Conservation (phyloP, 305 asterid genomes). For the Fraxinus albicans region DNA sequence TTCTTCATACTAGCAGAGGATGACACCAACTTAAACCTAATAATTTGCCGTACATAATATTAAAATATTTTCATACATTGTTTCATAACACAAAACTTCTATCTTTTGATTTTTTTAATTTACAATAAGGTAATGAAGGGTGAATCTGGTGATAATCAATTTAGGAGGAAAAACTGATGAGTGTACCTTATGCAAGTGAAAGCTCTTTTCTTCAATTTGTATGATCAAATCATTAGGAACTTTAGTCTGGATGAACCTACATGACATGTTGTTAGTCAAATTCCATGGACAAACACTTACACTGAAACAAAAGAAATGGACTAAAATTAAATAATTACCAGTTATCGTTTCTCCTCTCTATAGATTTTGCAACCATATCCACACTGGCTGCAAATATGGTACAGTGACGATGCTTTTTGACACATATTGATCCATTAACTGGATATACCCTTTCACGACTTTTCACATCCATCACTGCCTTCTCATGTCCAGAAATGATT, state of each 20-base stretch:
- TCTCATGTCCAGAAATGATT: not conserved
- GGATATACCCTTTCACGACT: slow-evolving; percentile 9
- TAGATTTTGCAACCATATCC: slow-evolving; percentile 22
- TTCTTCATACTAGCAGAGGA: not conserved
- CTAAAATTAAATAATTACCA: slow-evolving; percentile 19
- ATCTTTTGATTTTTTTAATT: not conserved
- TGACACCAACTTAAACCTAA: not conserved
- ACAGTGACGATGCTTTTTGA: slow-evolving; percentile 28
- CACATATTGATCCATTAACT: slow-evolving; percentile 8
- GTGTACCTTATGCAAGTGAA: slow-evolving; percentile 32
- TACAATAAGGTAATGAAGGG: not conserved
- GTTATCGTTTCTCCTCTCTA: slow-evolving; percentile 30
- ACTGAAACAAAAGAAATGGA: not conserved
- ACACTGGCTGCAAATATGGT: slow-evolving; percentile 26
- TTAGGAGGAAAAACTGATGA: not conserved
- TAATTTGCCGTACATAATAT: not conserved
- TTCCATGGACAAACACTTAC: not conserved
- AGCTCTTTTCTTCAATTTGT: slow-evolving; percentile 28
- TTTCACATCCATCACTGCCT: slow-evolving; percentile 17
- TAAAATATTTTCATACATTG: not conserved
- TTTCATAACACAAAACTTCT: not conserved
- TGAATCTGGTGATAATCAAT: not conserved
- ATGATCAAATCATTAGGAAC: slow-evolving; percentile 27
- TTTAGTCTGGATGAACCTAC: slow-evolving; percentile 30
- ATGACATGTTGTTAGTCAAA: slow-evolving; percentile 10